These are phyloP conservation scores for Calcarisporium arbuscula DNA, from an alignment of 2,329 filamentous ascomycete genomes.

Conservation along the genomic window DNA sequence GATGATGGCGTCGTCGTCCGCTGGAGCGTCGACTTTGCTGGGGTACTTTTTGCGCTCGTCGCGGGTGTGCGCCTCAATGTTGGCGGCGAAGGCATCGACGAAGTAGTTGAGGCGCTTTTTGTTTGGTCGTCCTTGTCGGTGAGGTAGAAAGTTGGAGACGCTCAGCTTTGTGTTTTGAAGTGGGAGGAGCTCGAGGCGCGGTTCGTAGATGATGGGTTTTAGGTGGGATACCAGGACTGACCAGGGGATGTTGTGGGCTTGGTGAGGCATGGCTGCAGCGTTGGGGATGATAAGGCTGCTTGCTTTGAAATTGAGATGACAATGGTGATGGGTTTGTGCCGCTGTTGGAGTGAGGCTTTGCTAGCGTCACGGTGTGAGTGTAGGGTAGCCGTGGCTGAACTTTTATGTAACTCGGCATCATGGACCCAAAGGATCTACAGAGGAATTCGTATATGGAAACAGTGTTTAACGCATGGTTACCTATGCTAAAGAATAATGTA, in stretches of 20 bases:
- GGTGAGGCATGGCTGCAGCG: constrained; percentile 15
- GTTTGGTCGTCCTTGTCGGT: constrained; percentile 7
- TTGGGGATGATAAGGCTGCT: too few species aligned
- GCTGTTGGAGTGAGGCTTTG: too few species aligned
- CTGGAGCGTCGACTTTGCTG: background rate
- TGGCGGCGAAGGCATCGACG: constrained; percentile 7
- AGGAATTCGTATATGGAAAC: too few species aligned
- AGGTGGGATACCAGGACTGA: constrained; percentile 7
- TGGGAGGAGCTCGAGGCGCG: too few species aligned
- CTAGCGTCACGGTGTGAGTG: too few species aligned
- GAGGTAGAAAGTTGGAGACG: constrained; percentile 7
- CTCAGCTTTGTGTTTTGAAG: background rate
- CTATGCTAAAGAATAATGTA: too few species aligned
- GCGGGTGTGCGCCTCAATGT: constrained; percentile 6
- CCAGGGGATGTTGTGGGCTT: constrained; percentile 13
- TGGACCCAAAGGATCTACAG: too few species aligned
- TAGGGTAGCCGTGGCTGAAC: too few species aligned
- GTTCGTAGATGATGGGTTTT: background rate
- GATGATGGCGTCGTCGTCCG: background rate
- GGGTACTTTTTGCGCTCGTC: constrained; percentile 5
- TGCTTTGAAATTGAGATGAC: too few species aligned
- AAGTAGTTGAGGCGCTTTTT: constrained; percentile 11
- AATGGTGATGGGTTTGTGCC: too few species aligned
- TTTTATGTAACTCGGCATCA: too few species aligned
- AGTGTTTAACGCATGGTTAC: too few species aligned